A percentile compares a stretch with the other conserved stretches of the same genome.
Evolutionary conservation across 2,329 filamentous ascomycete genomes (phyloP).

Genomic region (Colletotrichum echinochloae): DNA sequence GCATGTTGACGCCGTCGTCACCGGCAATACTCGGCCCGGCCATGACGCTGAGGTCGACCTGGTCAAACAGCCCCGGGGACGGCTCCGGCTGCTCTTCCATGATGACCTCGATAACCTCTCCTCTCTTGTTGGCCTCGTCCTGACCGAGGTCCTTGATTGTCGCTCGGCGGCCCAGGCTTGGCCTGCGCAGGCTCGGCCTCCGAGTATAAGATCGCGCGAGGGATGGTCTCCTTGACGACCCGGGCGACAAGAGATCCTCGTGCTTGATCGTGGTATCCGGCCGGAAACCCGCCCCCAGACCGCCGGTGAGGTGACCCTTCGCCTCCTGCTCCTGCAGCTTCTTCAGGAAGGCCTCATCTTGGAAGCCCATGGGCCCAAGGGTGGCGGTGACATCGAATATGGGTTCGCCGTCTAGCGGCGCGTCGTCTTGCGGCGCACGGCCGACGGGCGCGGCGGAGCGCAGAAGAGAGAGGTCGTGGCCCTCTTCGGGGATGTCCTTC

Average conservation of each 20-base stretch:
- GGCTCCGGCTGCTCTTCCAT: slow-evolving; percentile 51
- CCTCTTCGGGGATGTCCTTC: slow-evolving; percentile 53
- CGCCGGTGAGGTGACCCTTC: slow-evolving; percentile 67
- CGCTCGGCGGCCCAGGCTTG: slow-evolving; percentile 48
- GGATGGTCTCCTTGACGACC: slow-evolving; percentile 49
- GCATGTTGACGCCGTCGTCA: slow-evolving; percentile 47
- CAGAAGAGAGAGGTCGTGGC: slow-evolving; percentile 58
- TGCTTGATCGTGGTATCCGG: slow-evolving; percentile 61
- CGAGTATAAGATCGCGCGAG: slow-evolving; percentile 58
- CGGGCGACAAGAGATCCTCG: slow-evolving; percentile 60
- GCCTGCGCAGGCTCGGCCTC: slow-evolving; percentile 45
- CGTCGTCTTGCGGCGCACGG: slow-evolving; percentile 49
- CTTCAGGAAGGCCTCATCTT: slow-evolving; percentile 59
- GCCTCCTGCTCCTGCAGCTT: slow-evolving; percentile 65
- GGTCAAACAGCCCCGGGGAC: slow-evolving; percentile 44
- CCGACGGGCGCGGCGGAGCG: slow-evolving; percentile 56
- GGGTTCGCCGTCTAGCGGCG: slow-evolving; percentile 46
- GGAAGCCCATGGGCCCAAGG: slow-evolving; percentile 57
- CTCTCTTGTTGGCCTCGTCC: slow-evolving; percentile 69
- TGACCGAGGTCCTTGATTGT: slow-evolving; percentile 65
- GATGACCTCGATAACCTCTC: slow-evolving; percentile 70
- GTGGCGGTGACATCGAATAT: slow-evolving; percentile 61
- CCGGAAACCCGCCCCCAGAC: slow-evolving; percentile 65
- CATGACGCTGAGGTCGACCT: slow-evolving; percentile 65
- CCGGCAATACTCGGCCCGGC: slow-evolving; percentile 54